Percentiles rank a stretch among this genome's conserved stretches.
Conservation (phyloP, 1,284 basidiomycete species). For the Xanthoconium separans region DNA sequence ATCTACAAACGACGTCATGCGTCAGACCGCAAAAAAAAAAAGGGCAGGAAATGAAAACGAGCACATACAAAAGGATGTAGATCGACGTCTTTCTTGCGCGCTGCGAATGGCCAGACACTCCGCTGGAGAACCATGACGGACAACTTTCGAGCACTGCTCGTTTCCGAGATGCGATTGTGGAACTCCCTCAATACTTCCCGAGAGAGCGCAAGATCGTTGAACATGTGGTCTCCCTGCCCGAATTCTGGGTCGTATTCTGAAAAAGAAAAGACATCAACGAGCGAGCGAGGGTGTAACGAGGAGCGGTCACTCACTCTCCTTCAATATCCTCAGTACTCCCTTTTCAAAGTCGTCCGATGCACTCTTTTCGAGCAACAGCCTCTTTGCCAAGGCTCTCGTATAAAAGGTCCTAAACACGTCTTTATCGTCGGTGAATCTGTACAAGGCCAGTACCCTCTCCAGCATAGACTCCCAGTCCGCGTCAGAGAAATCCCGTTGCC, state of each 20-base stretch:
- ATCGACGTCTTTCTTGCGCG: constrained; percentile 47
- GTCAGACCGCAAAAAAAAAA: neutral
- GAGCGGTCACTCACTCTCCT: constrained; percentile 61
- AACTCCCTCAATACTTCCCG: constrained; percentile 66
- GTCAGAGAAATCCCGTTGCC: constrained; percentile 75
- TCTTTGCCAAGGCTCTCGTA: constrained; percentile 85
- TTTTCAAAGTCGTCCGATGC: constrained; percentile 93
- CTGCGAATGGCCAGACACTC: constrained; percentile 74
- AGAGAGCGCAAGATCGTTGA: constrained; percentile 80
- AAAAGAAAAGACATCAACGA: neutral
- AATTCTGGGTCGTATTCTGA: constrained; percentile 88
- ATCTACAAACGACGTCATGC: constrained; percentile 49
- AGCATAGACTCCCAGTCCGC: constrained; percentile 68
- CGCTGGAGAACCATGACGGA: constrained; percentile 72
- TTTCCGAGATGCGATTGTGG: constrained; percentile 37
- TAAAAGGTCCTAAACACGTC: constrained; percentile 97
- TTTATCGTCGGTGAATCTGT: constrained; percentile 88
- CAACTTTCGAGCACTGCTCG: constrained; percentile 43
- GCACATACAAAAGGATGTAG: constrained; percentile 51
- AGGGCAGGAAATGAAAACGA: neutral
- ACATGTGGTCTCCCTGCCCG: constrained; percentile 87
- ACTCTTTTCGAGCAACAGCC: constrained; percentile 82
- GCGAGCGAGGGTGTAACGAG: neutral
- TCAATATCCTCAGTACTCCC: constrained; percentile 84
- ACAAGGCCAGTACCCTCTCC: constrained; percentile 78